Base-by-base conservation (phyloP, 768 basidiomycete genomes). In the Suillus subluteus region DNA sequence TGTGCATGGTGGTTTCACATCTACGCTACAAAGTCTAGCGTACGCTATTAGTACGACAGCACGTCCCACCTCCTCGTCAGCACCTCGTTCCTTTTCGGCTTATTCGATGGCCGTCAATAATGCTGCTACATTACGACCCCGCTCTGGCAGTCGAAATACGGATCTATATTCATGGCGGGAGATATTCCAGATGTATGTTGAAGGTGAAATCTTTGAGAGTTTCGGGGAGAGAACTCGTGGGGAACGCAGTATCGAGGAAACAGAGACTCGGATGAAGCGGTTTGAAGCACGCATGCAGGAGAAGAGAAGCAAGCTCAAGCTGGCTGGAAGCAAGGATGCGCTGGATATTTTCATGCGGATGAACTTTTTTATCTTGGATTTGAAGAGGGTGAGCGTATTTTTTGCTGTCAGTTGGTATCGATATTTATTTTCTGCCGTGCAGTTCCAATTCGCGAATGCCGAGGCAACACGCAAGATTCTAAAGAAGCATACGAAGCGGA, bases 401-500 rank as follows among this genome's bases (percentile, higher is more conserved):
- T 54, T n/a, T 12, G 30, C 68, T 12, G 2, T 16, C 58, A 30
- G n/a, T 35, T 6, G 0, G 16, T 15, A 16, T 58, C 23, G 3
- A 16, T 61, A 1, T 35, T 30, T 16, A 32, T 66, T 32, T 58
- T 43, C 30, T 69, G 41, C 44, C 50, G 15, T 23, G 21, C 43
- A 92, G 91, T 94, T 95, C 73, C 91, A 95, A 72, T 74, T 84
- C 46, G 95, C 93, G 8, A 97, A 94, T 73, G 84, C 90, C 8
- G 95, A 97, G 76, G 96, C 95, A 2, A 92, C 91, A 3, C 87
- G 95, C 43, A 98, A 98, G 79, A 95, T 95, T 66, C 85, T 97
- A 62, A 97, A 97, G 83, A 98, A 98, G 74, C 96, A 96, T 73
- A 85, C 92, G 37, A 97, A 97, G 74, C 88, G 94, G 4, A 97